Evolutionary conservation across 1,284 basidiomycete species (phyloP).

Genomic region (Pterulicium gracile): DNA sequence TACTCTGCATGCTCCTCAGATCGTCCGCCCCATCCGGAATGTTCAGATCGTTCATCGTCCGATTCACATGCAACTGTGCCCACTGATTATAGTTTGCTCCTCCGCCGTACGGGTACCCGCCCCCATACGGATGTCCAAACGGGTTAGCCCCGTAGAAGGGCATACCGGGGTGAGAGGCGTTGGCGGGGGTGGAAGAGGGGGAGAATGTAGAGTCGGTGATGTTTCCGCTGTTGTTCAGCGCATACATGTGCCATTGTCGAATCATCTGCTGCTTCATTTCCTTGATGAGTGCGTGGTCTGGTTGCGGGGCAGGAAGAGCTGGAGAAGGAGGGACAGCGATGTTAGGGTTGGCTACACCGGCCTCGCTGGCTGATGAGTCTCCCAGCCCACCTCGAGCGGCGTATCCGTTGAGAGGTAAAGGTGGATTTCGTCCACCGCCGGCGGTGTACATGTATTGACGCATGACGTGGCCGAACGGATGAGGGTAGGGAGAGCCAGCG

Average conservation of each 20-base stretch:
- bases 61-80: conserved; percentile 47
- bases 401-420: conserved; percentile 36
- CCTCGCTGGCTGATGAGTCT: conserved; percentile 1
- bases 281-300: conserved; percentile 13
- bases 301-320: neutral
- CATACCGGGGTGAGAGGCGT: conserved; percentile 14
- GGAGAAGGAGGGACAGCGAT: neutral
- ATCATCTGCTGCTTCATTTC: conserved; percentile 57
- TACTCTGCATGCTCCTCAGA: conserved; percentile 54
- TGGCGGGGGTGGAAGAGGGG: conserved; percentile 61
- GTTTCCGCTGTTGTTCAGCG: conserved; percentile 53
- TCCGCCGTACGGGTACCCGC: too few species aligned
- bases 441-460: conserved; percentile 31
- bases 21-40: conserved; percentile 21
- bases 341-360: neutral
- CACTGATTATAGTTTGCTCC: conserved; percentile 49
- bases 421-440: conserved; percentile 26
- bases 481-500: conserved; percentile 63
- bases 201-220: conserved; percentile 63
- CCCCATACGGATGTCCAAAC: too few species aligned
- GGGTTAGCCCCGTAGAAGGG: neutral
- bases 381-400: conserved; percentile 20
- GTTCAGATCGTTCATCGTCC: conserved; percentile 24
- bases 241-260: conserved; percentile 65
- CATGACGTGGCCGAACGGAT: conserved; percentile 61